phyloP scores from a whole-genome alignment of 768 basidiomycete species.

The Xerocomus brunneocitrinus region DNA sequence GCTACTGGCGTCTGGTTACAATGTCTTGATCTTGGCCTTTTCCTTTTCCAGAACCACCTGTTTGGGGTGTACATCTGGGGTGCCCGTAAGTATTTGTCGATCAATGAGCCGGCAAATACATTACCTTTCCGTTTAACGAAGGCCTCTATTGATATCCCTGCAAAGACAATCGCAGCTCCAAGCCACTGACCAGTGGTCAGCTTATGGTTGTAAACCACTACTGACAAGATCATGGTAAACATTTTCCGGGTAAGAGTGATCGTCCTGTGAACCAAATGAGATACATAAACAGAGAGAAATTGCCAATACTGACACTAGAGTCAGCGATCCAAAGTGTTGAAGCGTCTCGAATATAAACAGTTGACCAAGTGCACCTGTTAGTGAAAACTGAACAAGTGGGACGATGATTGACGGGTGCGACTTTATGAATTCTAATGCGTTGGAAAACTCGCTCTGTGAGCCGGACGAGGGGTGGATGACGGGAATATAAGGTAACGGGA shows the following conservation, averaged over 20 bases:
- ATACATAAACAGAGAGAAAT: neutral
- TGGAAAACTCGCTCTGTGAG: constrained; percentile 57
- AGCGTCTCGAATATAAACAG: constrained; percentile 97
- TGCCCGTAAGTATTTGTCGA: constrained; percentile 1
- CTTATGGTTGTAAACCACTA: constrained; percentile 85
- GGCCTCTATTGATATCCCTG: constrained; percentile 89
- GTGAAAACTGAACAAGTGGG: constrained; percentile 78
- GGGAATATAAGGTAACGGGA: constrained; percentile 79
- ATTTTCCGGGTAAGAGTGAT: constrained; percentile 95
- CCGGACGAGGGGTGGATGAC: constrained; percentile 68
- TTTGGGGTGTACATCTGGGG: constrained; percentile 75
- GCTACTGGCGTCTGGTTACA: constrained; percentile 39
- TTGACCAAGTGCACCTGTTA: constrained; percentile 92
- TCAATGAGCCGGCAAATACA: constrained; percentile 15
- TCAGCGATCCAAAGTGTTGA: constrained; percentile 86
- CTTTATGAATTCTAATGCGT: constrained; percentile 68
- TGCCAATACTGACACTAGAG: constrained; percentile 64
- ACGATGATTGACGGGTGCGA: constrained; percentile 69
- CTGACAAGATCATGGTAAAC: constrained; percentile 96
- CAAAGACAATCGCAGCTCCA: constrained; percentile 89
- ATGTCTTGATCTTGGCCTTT: constrained; percentile 73
- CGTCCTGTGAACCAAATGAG: constrained; percentile 47
- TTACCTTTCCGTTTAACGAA: constrained; percentile 83
- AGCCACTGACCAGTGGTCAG: constrained; percentile 85
- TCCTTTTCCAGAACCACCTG: constrained; percentile 78